Conservation (phyloP, 73 alveolate genomes). For the Tetrahymena elliotti region DNA sequence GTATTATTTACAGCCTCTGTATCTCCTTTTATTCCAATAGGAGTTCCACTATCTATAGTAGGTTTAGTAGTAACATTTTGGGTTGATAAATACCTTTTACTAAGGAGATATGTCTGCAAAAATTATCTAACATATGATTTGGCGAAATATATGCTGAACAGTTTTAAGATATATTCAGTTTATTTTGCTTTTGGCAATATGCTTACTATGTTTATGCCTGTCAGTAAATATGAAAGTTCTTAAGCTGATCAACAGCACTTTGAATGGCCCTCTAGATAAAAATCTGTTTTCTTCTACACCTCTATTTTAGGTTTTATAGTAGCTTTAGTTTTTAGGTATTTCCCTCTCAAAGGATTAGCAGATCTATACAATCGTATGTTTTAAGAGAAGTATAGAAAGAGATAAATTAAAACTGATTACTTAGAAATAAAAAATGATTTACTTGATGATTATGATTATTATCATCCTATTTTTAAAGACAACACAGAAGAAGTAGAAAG, state of each 20-base stretch:
- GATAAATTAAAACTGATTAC: not conserved
- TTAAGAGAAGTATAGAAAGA: not conserved
- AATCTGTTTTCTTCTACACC: not conserved
- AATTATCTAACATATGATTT: conserved; percentile 1
- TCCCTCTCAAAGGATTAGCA: not conserved
- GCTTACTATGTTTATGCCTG: conserved; percentile 1
- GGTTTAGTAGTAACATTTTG: conserved; percentile 1
- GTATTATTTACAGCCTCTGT: conserved; percentile 20
- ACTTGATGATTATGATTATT: not conserved
- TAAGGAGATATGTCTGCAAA: conserved; percentile 13
- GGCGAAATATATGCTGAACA: conserved; percentile 8
- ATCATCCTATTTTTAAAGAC: conserved; percentile 12
- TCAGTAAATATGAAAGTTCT: not conserved
- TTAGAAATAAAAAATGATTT: not conserved
- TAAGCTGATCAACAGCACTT: not conserved
- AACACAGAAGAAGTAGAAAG: not conserved
- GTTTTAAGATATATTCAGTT: not conserved
- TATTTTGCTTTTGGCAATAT: not conserved
- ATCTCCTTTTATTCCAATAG: conserved; percentile 9
- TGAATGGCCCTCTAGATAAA: not conserved
- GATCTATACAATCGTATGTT: not conserved
- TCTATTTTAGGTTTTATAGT: not conserved
- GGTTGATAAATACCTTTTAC: conserved; percentile 4
- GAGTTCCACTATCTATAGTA: not conserved
- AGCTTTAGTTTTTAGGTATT: not conserved